Base-by-base conservation (phyloP, 805 yeast species). In the Cyberlindnera maritima region DNA sequence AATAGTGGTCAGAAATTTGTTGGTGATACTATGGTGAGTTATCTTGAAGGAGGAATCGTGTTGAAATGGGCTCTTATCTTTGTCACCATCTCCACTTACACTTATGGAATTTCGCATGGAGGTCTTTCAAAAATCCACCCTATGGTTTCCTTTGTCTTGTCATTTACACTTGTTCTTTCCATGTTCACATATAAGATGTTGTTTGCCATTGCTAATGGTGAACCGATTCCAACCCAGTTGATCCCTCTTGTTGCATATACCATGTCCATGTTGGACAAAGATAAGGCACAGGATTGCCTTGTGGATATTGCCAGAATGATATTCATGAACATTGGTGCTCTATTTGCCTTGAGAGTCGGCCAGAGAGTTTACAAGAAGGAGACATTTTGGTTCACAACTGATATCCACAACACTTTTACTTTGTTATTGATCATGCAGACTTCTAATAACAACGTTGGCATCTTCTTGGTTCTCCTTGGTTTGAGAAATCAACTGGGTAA, bases 1-100 rank as follows among this genome's bases (percentile, higher is more conserved):
- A 85, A 84, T 54, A 81, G 92, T 43, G 98, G 98, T 1, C 97
- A 91, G 59, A 94, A 94, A 54, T 83, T 76, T 60, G 72, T 77
- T 14, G 74, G 74, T 17, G 63, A 71, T 39, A 80, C 80, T 35
- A 55, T 85, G 4, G 70, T 79, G 0, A 61, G 72, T 1, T 68
- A 67, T 35, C 59, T 90, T 2, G 53, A 62, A 9, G 52, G 56
- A 0, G 50, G 67, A 49, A 43, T 66, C 1, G 41, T 49, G 1
- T 18, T 72, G 11, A 66, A 76, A 32, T 82, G 90, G 90, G 32
- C 50, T 2, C 55, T 82, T 10, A 71, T 74, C 17, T 41, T 70
- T 0, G 6, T 70, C 3, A 73, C 86, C 61, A 56, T 62, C 49
- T 28, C 65, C 20, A 44, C 45, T 40, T 56, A 65, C 10, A 59